Evolutionary conservation across 371 early-diverging fungal genomes (phyloP).

Genomic region (Dentiscutata heterogama): DNA sequence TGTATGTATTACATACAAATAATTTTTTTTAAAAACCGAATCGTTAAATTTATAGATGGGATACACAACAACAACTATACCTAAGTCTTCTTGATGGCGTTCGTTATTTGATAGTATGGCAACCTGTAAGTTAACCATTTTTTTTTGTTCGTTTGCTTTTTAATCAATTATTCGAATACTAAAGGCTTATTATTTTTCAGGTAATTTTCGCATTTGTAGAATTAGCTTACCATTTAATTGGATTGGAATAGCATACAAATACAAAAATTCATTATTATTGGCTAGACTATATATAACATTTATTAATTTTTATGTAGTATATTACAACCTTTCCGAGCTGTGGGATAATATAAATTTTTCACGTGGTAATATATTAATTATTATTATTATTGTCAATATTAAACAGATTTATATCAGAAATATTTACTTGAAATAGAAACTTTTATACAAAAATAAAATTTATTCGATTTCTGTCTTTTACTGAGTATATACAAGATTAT

Average conservation of each 20-base stretch:
- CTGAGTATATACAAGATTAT: no score
- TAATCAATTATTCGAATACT: background rate
- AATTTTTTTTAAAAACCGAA: background rate
- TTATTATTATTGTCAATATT: no score
- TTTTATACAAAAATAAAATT: no score
- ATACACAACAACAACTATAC: slow-evolving; percentile 79
- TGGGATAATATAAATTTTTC: no score
- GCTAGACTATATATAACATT: no score
- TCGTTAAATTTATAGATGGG: slow-evolving; percentile 61
- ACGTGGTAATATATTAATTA: no score
- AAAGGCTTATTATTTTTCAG: slow-evolving; percentile 37
- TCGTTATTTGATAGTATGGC: slow-evolving; percentile 86
- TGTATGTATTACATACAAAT: background rate
- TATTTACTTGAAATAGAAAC: no score
- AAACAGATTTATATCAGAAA: no score
- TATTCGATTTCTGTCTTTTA: no score
- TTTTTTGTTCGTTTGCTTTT: background rate
- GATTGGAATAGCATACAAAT: slow-evolving; percentile 33
- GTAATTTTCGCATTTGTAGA: slow-evolving; percentile 42
- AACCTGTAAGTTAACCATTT: slow-evolving; percentile 66
- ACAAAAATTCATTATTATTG: no score
- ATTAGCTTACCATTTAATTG: slow-evolving; percentile 36
- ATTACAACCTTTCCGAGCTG: no score
- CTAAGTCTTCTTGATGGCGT: slow-evolving; percentile 85
- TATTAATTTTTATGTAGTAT: no score